Evolutionary conservation across 1,284 basidiomycete species (phyloP).

Genomic region (Prillingera fragicola): DNA sequence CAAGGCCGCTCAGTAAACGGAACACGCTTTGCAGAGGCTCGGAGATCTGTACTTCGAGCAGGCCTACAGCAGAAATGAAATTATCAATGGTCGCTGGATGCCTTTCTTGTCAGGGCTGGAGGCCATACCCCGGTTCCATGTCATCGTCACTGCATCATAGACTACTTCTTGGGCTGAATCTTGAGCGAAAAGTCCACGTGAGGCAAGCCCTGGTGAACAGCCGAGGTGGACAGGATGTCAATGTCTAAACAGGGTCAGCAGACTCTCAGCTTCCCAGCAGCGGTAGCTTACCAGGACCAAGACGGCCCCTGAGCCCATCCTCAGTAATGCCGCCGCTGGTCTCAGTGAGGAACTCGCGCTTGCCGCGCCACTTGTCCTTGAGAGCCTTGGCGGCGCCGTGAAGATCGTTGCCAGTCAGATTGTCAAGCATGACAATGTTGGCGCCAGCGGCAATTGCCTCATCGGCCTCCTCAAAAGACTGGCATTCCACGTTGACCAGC

Average conservation of each 20-base stretch:
- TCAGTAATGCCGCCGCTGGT: conserved; percentile 91
- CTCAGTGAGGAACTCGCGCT: conserved; percentile 75
- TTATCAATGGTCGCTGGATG: too few relatives aligned
- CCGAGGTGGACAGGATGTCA: conserved; percentile 87
- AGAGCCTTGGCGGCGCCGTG: conserved; percentile 62
- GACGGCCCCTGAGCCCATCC: conserved; percentile 51
- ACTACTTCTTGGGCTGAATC: conserved; percentile 59
- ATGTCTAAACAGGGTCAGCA: conserved; percentile 59
- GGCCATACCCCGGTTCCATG: too few relatives aligned
- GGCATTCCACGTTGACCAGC: conserved; percentile 91
- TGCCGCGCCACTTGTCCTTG: conserved; percentile 58
- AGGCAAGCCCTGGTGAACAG: conserved; percentile 75
- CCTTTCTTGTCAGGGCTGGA: too few relatives aligned
- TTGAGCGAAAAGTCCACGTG: conserved; percentile 93
- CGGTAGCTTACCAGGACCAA: conserved; percentile 32
- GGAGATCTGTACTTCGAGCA: too few relatives aligned
- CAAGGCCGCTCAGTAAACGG: conserved; percentile 52
- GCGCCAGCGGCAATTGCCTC: conserved; percentile 95
- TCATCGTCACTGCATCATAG: too few relatives aligned
- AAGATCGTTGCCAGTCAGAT: conserved; percentile 74
- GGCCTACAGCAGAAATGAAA: too few relatives aligned
- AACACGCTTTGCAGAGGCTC: too few relatives aligned
- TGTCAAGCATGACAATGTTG: conserved; percentile 97
- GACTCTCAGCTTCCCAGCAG: not conserved
- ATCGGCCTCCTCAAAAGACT: conserved; percentile 79